These are phyloP conservation scores for Monosporozyma unispora DNA, from an alignment of 805 yeast species.

Conservation along the genomic window DNA sequence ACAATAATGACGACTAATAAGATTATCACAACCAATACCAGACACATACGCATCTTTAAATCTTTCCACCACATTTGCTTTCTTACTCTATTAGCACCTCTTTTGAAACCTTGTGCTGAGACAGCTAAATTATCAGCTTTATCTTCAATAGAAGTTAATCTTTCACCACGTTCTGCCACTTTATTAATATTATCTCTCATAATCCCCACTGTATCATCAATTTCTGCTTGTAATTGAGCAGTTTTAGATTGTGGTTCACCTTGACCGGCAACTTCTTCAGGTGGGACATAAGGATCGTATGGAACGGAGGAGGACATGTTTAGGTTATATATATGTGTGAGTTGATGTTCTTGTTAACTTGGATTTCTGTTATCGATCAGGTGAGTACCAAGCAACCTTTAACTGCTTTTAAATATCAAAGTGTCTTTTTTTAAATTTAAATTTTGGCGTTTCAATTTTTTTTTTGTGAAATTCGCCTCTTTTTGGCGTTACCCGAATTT, in stretches of 20 bases:
- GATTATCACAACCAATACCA: slow-evolving; percentile 71
- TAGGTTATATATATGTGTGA: too few relatives aligned
- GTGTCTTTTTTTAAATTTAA: background rate
- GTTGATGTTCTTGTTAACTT: background rate
- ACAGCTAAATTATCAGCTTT: slow-evolving; percentile 89
- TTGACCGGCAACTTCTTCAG: slow-evolving; percentile 27
- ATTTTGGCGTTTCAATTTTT: background rate
- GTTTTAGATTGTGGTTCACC: slow-evolving; percentile 39
- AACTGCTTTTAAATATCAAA: background rate
- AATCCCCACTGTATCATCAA: slow-evolving; percentile 91
- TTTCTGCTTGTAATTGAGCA: slow-evolving; percentile 84
- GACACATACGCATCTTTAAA: slow-evolving; percentile 89
- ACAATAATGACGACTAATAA: slow-evolving; percentile 80
- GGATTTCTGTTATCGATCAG: background rate
- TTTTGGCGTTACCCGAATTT: background rate
- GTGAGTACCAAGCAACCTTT: background rate
- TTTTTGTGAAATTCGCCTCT: background rate
- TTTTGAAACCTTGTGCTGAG: slow-evolving; percentile 87
- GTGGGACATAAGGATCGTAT: slow-evolving; percentile 78
- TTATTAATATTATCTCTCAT: slow-evolving; percentile 96
- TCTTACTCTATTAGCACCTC: slow-evolving; percentile 95
- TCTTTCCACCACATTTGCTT: slow-evolving; percentile 99
- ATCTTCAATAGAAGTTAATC: slow-evolving; percentile 83
- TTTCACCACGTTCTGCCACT: slow-evolving; percentile 89
- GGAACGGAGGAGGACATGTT: slow-evolving; percentile 74